Percentiles rank a stretch among this genome's conserved stretches.
Conservation (phyloP, 2,329 filamentous ascomycete genomes). For the Lizonia empirigonia region DNA sequence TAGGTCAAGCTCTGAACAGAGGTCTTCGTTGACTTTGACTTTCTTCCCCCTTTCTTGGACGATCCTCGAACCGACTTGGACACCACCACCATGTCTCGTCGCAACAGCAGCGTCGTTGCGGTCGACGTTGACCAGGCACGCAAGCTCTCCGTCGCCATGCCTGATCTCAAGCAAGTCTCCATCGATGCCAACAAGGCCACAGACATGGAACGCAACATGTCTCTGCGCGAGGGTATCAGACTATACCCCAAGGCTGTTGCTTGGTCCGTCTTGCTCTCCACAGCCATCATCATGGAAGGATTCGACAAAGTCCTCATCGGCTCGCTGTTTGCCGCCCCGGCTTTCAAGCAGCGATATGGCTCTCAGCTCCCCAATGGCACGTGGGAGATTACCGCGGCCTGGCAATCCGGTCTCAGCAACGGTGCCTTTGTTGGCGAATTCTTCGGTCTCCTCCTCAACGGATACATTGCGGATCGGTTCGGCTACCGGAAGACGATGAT, state of each 20-base stretch:
- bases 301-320: constrained; percentile 82
- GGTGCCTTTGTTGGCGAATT: constrained; percentile 54
- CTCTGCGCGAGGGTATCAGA: constrained; percentile 72
- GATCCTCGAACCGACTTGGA: neutral
- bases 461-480: constrained; percentile 51
- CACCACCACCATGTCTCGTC: constrained; percentile 36
- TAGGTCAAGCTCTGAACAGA: constrained; percentile 17
- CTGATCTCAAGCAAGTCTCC: constrained; percentile 36
- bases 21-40: constrained; percentile 19
- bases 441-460: constrained; percentile 54
- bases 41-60: neutral
- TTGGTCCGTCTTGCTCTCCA: constrained; percentile 84
- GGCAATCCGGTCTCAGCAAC: constrained; percentile 55
- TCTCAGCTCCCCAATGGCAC: constrained; percentile 43
- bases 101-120: constrained; percentile 41
- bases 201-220: constrained; percentile 55
- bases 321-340: constrained; percentile 68
- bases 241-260: constrained; percentile 85
- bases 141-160: constrained; percentile 36
- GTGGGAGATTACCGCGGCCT: constrained; percentile 52
- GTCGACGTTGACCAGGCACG: constrained; percentile 40
- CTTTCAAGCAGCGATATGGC: constrained; percentile 54
- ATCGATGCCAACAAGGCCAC: constrained; percentile 47
- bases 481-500: constrained; percentile 50
- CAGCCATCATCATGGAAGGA: constrained; percentile 88